Base-by-base conservation (phyloP, 768 basidiomycete genomes). In the Phylloporus scabripes region DNA sequence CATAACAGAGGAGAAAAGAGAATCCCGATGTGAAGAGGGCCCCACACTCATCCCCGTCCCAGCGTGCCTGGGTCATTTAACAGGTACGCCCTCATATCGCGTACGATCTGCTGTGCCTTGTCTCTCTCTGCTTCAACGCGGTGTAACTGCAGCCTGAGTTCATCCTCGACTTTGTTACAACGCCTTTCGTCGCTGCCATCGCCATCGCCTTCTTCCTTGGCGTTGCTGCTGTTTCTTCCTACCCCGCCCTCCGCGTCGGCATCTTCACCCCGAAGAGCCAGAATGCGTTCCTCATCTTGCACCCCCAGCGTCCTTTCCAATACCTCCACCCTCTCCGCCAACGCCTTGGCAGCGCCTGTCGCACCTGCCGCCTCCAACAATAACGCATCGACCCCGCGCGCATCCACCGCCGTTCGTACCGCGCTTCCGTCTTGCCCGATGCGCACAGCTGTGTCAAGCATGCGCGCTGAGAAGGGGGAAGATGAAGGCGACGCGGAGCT, bases 311-410 rank as follows among this genome's bases (percentile, higher is more conserved):
- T 42, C 51, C 34, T 51, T 41, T 65, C 66, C 31, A 65, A 44
- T 6, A 45, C 42, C 29, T 52, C 59, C 7, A 68, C 64, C 8
- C 62, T 51, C 41, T 63, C 66, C 7, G 51, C 50, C 48, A 65
- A 50, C 14, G 43, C 49, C 21, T 44, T 52, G 21, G 53, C 55
- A 5, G 41, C 55, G 5, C 51, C 59, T 1, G 57, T 47, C 14
- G 56, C 58, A 5, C 38, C 55, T 17, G 51, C 53, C 1, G 59
- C 55, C 31, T 59, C 59, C 31, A 53, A 49, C 1, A 63, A 31
- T 1, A 65, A 44, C n/a, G 26, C 51, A 11, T 50, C 51, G 28
- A 58, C 60, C 3, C 56, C 48, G 3, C 36, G 28, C 29, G 45
- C 18, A 17, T 58, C 53, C 20, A 44, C 45, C 5, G 20, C 20